Evolutionary conservation across 495 filamentous ascomycete genomes (phyloP).

Genomic region (Eremomyces bilateralis): DNA sequence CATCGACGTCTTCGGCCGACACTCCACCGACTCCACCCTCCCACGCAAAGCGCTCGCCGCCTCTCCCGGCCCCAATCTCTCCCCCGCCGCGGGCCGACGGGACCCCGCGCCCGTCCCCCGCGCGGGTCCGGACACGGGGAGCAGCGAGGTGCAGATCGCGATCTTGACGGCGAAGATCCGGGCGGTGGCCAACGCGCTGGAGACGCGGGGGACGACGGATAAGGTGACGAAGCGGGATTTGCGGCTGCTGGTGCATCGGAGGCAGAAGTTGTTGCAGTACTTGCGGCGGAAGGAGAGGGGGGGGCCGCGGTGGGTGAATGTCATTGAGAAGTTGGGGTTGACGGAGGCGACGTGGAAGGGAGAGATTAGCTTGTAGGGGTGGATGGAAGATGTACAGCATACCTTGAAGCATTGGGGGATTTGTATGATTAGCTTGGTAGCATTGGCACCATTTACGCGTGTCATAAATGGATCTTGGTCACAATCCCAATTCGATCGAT

Average conservation of each 20-base stretch:
- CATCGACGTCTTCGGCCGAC: slow-evolving; percentile 72
- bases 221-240: slow-evolving; percentile 90
- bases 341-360: slow-evolving; percentile 70
- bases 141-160: slow-evolving; percentile 89
- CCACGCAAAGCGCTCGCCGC: slow-evolving; percentile 23
- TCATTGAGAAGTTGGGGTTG: slow-evolving; percentile 62
- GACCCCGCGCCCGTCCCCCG: slow-evolving; percentile 19
- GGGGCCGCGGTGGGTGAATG: slow-evolving; percentile 65
- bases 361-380: slow-evolving; percentile 62
- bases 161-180: slow-evolving; percentile 90
- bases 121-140: slow-evolving; percentile 76
- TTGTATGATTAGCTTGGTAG: too few relatives aligned
- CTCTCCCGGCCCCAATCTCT: background rate
- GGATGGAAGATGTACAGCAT: too few relatives aligned
- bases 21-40: slow-evolving; percentile 58
- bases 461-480: too few relatives aligned
- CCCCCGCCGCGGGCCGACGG: background rate
- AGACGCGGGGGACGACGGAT: slow-evolving; percentile 37
- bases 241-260: slow-evolving; percentile 60
- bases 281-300: slow-evolving; percentile 77
- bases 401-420: too few relatives aligned
- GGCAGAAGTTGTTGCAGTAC: slow-evolving; percentile 74
- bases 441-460: too few relatives aligned
- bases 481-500: too few relatives aligned
- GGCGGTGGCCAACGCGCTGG: slow-evolving; percentile 40